Percentiles rank a stretch among this genome's conserved stretches.
Conservation (phyloP, 2,329 filamentous ascomycete species). For the Paecilomyces sp. region DNA sequence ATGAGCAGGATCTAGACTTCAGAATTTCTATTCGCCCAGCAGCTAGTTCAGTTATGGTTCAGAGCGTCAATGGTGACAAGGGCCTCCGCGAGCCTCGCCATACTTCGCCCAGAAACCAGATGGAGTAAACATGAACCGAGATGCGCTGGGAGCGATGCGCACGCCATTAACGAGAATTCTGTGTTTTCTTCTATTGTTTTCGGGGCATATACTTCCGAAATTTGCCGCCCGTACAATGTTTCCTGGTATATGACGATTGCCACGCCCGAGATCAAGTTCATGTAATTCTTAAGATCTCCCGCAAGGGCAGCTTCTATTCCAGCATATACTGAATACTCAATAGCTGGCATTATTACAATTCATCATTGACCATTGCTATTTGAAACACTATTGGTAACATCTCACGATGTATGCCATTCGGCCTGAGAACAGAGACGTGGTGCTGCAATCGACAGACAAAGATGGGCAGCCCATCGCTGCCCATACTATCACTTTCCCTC, state of each 20-base stretch:
- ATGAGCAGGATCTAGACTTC: not conserved
- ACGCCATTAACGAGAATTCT: not conserved
- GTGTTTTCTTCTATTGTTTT: not conserved
- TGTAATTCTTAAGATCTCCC: not conserved
- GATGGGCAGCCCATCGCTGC: not conserved
- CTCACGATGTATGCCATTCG: not conserved
- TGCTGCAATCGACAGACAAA: not conserved
- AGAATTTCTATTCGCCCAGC: not conserved
- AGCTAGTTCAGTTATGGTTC: not conserved
- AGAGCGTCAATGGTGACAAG: not conserved
- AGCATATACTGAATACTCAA: no score
- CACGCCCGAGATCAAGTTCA: not conserved
- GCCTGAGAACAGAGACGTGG: not conserved
- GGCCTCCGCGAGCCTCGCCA: not conserved
- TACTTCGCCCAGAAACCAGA: not conserved
- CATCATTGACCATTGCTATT: not conserved
- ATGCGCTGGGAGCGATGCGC: not conserved
- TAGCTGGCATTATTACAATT: not conserved
- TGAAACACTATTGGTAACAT: not conserved
- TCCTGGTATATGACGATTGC: not conserved
- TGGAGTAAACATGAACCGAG: not conserved
- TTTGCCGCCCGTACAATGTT: not conserved
- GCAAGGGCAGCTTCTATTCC: not conserved
- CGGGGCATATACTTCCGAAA: not conserved
- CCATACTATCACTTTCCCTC: not conserved